Evolutionary conservation across 2,329 filamentous ascomycete genomes (phyloP).

Genomic region (Chaetomiaceae sp.): DNA sequence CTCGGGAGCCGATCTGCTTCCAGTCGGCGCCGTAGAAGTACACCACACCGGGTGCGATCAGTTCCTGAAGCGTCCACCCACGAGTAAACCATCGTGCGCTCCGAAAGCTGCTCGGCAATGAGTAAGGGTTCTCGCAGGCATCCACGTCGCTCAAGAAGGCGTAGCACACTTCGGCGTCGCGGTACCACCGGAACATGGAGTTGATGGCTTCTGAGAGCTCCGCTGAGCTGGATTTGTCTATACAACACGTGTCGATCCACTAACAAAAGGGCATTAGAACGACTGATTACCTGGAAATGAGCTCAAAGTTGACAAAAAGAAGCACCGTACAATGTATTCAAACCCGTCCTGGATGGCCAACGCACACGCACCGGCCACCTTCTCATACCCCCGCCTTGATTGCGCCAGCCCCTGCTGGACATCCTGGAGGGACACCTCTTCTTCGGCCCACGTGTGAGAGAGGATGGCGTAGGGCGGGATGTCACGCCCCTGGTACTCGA

Average conservation of each 20-base stretch:
- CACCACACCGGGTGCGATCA: conserved; percentile 7
- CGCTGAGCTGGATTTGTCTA: conserved; percentile 26
- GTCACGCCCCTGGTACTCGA: conserved; percentile 2
- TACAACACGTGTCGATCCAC: conserved; percentile 29
- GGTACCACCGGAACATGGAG: conserved; percentile 25
- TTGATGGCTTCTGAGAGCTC: conserved; percentile 25
- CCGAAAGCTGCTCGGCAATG: not conserved
- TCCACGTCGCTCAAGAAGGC: conserved; percentile 20
- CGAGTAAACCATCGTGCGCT: conserved; percentile 16
- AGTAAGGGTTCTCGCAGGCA: not conserved
- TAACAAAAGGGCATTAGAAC: not conserved
- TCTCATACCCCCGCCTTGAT: not conserved
- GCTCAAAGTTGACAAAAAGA: too few relatives aligned
- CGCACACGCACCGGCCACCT: conserved; percentile 6
- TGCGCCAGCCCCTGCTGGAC: conserved; percentile 6
- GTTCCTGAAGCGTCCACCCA: conserved; percentile 18
- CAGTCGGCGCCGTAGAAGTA: conserved; percentile 20
- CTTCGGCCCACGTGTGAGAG: conserved; percentile 16
- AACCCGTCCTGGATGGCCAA: conserved; percentile 11
- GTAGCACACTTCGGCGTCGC: conserved; percentile 19
- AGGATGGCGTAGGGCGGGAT: conserved; percentile 24
- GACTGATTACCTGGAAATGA: too few relatives aligned
- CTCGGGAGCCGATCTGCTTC: conserved; percentile 10
- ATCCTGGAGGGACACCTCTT: conserved; percentile 18
- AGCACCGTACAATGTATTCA: conserved; percentile 15